Evolutionary conservation across 495 filamentous ascomycete genomes (phyloP).

Genomic region (Pyronema omphalodes): DNA sequence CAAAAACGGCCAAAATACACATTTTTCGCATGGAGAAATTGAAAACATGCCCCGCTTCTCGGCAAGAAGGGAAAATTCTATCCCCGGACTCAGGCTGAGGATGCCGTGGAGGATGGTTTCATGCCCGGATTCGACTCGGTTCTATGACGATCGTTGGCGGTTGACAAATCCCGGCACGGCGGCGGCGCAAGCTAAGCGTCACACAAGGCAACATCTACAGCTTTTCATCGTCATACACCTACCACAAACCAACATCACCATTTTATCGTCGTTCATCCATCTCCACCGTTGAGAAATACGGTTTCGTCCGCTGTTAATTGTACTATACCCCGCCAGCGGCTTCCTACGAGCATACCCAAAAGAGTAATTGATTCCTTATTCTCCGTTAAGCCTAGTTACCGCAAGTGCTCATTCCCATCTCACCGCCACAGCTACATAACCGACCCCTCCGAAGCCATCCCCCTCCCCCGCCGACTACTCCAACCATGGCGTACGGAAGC

Average conservation of each 20-base stretch:
- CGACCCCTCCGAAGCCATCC: neutral
- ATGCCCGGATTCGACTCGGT: neutral
- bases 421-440: neutral
- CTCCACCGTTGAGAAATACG: neutral
- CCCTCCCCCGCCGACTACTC: neutral
- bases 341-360: neutral
- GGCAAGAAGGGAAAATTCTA: too few species aligned
- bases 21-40: too few species aligned
- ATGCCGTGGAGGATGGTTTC: neutral
- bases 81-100: neutral
- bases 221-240: neutral
- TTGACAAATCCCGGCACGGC: neutral
- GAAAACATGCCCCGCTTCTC: too few species aligned
- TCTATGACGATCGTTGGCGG: neutral
- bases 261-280: neutral
- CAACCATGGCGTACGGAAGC: conserved; percentile 18
- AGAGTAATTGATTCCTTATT: neutral
- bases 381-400: neutral
- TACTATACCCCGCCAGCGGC: neutral
- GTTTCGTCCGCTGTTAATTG: neutral
- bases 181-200: neutral
- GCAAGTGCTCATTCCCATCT: neutral
- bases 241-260: neutral
- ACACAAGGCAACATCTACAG: neutral
- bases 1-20: too few species aligned